Percentiles rank a stretch among this genome's conserved stretches.
phyloP scores from a whole-genome alignment of 2,329 filamentous ascomycete genomes.

The Colletotrichum sp. region DNA sequence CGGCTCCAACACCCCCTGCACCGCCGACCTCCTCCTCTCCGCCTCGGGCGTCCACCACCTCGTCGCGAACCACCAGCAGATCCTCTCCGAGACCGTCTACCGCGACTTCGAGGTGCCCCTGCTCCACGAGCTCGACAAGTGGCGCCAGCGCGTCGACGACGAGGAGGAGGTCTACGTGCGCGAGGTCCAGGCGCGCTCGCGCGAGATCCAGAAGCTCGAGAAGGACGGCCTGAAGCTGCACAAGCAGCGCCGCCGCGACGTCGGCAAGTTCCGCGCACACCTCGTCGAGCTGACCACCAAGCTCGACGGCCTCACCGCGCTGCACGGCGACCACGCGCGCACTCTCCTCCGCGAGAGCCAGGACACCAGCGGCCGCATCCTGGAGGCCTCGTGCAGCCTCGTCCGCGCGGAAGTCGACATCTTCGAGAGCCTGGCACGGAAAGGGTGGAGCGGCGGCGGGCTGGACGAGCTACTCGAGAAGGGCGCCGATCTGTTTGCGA shows the following conservation, averaged over 20 bases:
- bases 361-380: slow-evolving; percentile 65
- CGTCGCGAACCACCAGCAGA: slow-evolving; percentile 73
- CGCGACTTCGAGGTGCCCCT: slow-evolving; percentile 71
- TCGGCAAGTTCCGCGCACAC: slow-evolving; percentile 66
- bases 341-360: slow-evolving; percentile 67
- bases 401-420: slow-evolving; percentile 74
- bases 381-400: slow-evolving; percentile 69
- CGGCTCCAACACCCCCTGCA: slow-evolving; percentile 54
- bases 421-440: slow-evolving; percentile 69
- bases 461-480: slow-evolving; percentile 70
- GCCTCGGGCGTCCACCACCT: slow-evolving; percentile 71
- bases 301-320: slow-evolving; percentile 65
- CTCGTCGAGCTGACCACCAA: slow-evolving; percentile 67
- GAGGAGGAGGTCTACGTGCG: slow-evolving; percentile 66
- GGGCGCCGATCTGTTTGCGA: slow-evolving; percentile 65
- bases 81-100: slow-evolving; percentile 72
- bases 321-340: slow-evolving; percentile 66
- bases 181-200: slow-evolving; percentile 58
- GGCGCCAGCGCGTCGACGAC: slow-evolving; percentile 67
- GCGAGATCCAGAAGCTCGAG: slow-evolving; percentile 68
- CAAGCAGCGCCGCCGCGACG: slow-evolving; percentile 63
- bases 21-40: slow-evolving; percentile 66
- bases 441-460: slow-evolving; percentile 71
- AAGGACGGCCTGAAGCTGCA: slow-evolving; percentile 69
- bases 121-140: slow-evolving; percentile 72